Evolutionary conservation across 768 basidiomycete species (phyloP).

Genomic region (Guyanaporus albipodus): DNA sequence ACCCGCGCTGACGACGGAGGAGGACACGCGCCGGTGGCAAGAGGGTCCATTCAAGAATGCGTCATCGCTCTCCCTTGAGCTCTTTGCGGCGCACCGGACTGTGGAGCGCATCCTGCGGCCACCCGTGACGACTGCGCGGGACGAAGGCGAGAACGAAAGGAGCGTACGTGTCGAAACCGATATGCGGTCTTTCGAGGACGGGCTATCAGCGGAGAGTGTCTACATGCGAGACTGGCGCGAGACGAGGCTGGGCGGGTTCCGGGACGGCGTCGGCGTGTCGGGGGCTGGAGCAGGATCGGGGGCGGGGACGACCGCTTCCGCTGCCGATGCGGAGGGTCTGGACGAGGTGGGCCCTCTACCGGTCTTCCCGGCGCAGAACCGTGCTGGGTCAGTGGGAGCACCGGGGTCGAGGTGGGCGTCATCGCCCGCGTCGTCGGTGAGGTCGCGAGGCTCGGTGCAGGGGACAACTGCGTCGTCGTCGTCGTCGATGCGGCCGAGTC

Average conservation of each 20-base stretch:
- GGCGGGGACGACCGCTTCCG: too few relatives aligned
- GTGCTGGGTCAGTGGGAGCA: slow-evolving; percentile 7
- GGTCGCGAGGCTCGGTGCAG: slow-evolving; percentile 32
- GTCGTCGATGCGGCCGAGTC: slow-evolving; percentile 43
- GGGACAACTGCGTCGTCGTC: slow-evolving; percentile 30
- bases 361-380: slow-evolving; percentile 18
- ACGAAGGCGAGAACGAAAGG: slow-evolving; percentile 24
- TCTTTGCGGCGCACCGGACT: slow-evolving; percentile 62
- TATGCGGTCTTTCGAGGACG: slow-evolving; percentile 63
- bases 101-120: slow-evolving; percentile 46
- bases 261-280: too few relatives aligned
- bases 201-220: slow-evolving; percentile 54
- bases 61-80: slow-evolving; percentile 67
- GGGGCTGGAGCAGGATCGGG: too few relatives aligned
- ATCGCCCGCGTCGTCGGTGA: slow-evolving; percentile 51
- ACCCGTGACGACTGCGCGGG: background rate
- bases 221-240: slow-evolving; percentile 79
- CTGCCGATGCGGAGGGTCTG: slow-evolving; percentile 21
- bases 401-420: slow-evolving; percentile 37
- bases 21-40: slow-evolving; percentile 39
- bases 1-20: slow-evolving; percentile 37
- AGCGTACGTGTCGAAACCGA: slow-evolving; percentile 37
- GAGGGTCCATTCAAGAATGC: slow-evolving; percentile 58
- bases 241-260: slow-evolving; percentile 41
- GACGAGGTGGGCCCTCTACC: slow-evolving; percentile 32